Base-by-base conservation (phyloP, 306 rosid genomes). In the Ochetophila trinervis region DNA sequence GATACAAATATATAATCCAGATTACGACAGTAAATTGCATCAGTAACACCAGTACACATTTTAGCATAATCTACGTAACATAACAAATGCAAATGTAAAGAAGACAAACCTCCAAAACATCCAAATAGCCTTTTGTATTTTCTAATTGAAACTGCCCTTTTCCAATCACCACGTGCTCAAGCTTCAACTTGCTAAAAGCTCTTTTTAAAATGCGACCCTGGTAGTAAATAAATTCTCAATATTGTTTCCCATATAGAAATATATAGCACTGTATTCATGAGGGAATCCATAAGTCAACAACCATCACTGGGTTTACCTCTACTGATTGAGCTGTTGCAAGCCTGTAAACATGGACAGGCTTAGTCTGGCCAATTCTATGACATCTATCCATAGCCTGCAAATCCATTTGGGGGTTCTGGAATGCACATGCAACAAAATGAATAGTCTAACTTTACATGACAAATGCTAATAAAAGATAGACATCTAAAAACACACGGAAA, bases 381-480 rank as follows among this genome's bases (percentile, higher is more conserved):
- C 99, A 94, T 77, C 99, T 83, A 82, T 94, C 97, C 99, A 94
- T 94, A 71, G 97, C 99, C 71, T 94, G 99, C 76, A 94, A 78
- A 88, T 94, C 99, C 86, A 83, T 83, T 75, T 94, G 99, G 63
- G 99, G 99, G 84, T 94, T 90, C 97, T 94, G 85, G 53, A 54
- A 58, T 57, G 70, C 77, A 68, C 66, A 76, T 21, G 57, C 14
- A 66, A 73, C 56, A 53, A 45, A 42, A 19, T 35, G 23, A 24
- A 77, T 68, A 47, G 70, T 22, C n/a, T 49, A 19, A 16, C 10
- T 6, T 2, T 50, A 6, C 9, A 16, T 50, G 54, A n/a, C 16
- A 50, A 17, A 17, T 15, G 8, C 37, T 14, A 40, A 34, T 30
- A 30, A 48, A 66, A 19, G 6, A 47, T 50, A 5, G 21, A 50